Conservation (phyloP, 2,329 filamentous ascomycete genomes). For the Metarhizium brunneum region DNA sequence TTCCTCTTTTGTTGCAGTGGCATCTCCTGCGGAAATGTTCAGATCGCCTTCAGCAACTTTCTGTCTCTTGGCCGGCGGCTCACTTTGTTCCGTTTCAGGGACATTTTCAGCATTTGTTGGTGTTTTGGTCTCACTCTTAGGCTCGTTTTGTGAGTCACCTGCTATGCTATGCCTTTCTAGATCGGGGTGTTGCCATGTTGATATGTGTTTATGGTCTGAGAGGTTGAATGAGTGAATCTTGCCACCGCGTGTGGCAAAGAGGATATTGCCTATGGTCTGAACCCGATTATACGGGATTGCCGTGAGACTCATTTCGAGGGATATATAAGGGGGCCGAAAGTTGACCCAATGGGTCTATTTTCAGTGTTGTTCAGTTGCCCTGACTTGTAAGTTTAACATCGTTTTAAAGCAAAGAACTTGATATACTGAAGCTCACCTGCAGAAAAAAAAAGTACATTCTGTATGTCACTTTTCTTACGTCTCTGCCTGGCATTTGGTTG, state of each 20-base stretch:
- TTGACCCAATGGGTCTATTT: background rate
- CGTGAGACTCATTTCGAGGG: slow-evolving; percentile 3
- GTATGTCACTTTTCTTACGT: background rate
- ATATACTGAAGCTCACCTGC: background rate
- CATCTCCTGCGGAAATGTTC: background rate
- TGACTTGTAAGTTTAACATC: background rate
- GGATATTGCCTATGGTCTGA: slow-evolving; percentile 40
- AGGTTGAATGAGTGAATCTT: slow-evolving; percentile 60
- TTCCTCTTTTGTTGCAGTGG: slow-evolving; percentile 6
- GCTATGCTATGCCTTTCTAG: slow-evolving; percentile 23
- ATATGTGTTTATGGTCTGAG: slow-evolving; percentile 46
- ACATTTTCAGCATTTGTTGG: slow-evolving; percentile 8
- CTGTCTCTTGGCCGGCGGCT: slow-evolving; percentile 28
- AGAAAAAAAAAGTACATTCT: slow-evolving; percentile 24
- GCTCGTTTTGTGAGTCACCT: slow-evolving; percentile 11
- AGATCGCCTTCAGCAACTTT: slow-evolving; percentile 16
- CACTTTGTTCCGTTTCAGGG: slow-evolving; percentile 13
- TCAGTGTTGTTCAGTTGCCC: background rate
- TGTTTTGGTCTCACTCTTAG: slow-evolving; percentile 3
- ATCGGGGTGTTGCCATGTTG: slow-evolving; percentile 50
- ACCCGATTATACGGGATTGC: slow-evolving; percentile 58
- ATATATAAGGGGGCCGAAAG: background rate
- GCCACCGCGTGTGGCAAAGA: slow-evolving; percentile 68
- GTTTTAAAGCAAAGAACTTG: background rate
- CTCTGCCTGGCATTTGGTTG: background rate